These are phyloP conservation scores for Tetrapisispora pingtungensis DNA, from an alignment of 805 yeast species.

Conservation along the genomic window DNA sequence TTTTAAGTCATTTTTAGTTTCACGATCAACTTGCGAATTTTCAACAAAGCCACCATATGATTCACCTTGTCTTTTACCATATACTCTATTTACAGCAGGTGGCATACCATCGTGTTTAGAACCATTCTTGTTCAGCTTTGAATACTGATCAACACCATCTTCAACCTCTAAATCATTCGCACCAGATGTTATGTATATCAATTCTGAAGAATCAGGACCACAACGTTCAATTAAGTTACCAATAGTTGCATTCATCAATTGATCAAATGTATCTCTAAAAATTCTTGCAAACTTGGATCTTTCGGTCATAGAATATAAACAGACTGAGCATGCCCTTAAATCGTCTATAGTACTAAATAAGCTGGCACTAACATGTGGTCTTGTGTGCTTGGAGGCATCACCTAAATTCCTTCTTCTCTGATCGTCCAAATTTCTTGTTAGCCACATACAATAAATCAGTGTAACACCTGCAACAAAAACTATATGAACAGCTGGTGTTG, in stretches of 20 bases:
- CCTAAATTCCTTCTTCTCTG: slow-evolving; percentile 43
- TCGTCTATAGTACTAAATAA: slow-evolving; percentile 50
- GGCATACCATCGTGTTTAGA: slow-evolving; percentile 40
- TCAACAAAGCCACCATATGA: slow-evolving; percentile 31
- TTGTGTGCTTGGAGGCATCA: slow-evolving; percentile 48
- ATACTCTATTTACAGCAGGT: slow-evolving; percentile 44
- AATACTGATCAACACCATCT: slow-evolving; percentile 4
- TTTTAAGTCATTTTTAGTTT: slow-evolving; percentile 40
- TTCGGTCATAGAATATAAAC: slow-evolving; percentile 59
- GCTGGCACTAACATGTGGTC: slow-evolving; percentile 48
- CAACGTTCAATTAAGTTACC: slow-evolving; percentile 52
- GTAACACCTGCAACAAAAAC: slow-evolving; percentile 63
- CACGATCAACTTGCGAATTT: slow-evolving; percentile 29
- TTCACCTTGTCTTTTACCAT: slow-evolving; percentile 24
- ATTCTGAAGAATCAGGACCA: slow-evolving; percentile 52
- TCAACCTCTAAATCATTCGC: slow-evolving; percentile 2
- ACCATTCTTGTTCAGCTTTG: background rate
- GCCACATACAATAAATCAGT: slow-evolving; percentile 54
- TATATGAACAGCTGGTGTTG: slow-evolving; percentile 57
- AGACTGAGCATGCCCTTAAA: slow-evolving; percentile 55
- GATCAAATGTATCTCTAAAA: slow-evolving; percentile 60
- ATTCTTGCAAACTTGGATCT: slow-evolving; percentile 51
- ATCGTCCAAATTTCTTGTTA: slow-evolving; percentile 54
- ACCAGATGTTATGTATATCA: slow-evolving; percentile 31
- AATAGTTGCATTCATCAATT: slow-evolving; percentile 52